Evolutionary conservation across 345 rosid genomes (phyloP), one percentile per base, ranked within the genome.

Genomic region (Brassica nigra): DNA sequence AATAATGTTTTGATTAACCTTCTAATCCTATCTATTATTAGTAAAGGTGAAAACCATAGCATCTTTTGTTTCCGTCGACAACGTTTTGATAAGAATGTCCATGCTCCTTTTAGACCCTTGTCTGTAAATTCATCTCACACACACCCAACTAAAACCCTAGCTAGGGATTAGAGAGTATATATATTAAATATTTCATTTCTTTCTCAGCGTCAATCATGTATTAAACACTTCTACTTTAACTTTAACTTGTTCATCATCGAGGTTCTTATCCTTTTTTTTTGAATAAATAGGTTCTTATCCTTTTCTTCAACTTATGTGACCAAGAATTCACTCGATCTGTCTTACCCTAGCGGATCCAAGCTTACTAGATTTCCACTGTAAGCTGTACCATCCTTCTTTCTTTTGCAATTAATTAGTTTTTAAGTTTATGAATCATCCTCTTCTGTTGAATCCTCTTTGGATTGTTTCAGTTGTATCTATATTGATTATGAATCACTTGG

Each of bases 121-220:
- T 65, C 27, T 71, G 33, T 27, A 70, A 58, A 58, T 68, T 44
- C 54, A 61, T 68, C 33, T 61, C 61, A 76, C 23, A 62, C 63
- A 18, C 18, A 18, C 18, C 75, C 20, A 62, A 59, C 47, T 36
- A 42, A 73, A 73, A 79, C 82, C 82, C 82, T 73, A 78, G 68
- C 9, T 12, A 61, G 65, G 34, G 7, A 42, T 4, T 49, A 14
- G 6, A 49, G 5, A 47, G 18, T 54, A 54, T 54, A 54, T 54
- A 54, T 15, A 31, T 20, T 71, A 63, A 63, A 52, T 27, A 31
- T 8, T 5, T 39, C 52, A 72, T 55, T 66, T 66, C 44, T 42
- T 66, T 42, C 62, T 30, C 23, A 37, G 66, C 71, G 49, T 52
- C 67, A 16, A 4, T 30, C 72, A 64, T 71, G 39, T 29, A 54